phyloP scores from a whole-genome alignment of 73 alveolate genomes.

The Paramecium sonneborni region DNA sequence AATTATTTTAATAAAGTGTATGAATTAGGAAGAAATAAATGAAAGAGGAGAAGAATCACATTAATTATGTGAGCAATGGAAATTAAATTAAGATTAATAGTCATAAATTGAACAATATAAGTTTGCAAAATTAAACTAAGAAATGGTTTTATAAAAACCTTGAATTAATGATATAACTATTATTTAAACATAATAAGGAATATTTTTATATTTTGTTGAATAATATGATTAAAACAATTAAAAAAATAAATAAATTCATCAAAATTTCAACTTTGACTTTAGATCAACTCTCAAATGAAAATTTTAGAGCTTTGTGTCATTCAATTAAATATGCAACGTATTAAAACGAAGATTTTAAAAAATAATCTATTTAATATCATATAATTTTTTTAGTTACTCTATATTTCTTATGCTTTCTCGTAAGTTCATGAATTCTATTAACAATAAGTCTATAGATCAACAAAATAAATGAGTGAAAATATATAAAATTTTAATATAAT shows the following conservation, averaged over 20 bases:
- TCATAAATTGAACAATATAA: background rate
- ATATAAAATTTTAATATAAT: background rate
- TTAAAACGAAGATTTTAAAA: background rate
- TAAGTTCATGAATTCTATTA: background rate
- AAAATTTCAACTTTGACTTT: background rate
- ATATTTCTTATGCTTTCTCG: background rate
- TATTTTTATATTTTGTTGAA: background rate
- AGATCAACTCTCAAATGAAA: background rate
- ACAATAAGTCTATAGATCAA: background rate
- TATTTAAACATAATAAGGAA: background rate
- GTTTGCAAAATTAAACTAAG: background rate
- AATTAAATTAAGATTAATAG: background rate
- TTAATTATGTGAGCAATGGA: background rate
- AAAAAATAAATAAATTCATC: background rate
- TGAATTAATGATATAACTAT: background rate
- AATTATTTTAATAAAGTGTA: background rate
- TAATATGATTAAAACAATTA: background rate
- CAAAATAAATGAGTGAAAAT: slow-evolving; percentile 9
- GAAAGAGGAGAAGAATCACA: background rate
- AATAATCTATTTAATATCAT: background rate
- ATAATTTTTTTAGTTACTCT: background rate
- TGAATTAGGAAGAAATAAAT: background rate
- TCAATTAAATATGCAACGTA: background rate
- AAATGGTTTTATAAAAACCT: background rate
- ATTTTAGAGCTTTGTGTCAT: background rate